These are phyloP conservation scores for Tylopilus subfusipes DNA, from an alignment of 768 basidiomycete genomes.

Conservation along the genomic window DNA sequence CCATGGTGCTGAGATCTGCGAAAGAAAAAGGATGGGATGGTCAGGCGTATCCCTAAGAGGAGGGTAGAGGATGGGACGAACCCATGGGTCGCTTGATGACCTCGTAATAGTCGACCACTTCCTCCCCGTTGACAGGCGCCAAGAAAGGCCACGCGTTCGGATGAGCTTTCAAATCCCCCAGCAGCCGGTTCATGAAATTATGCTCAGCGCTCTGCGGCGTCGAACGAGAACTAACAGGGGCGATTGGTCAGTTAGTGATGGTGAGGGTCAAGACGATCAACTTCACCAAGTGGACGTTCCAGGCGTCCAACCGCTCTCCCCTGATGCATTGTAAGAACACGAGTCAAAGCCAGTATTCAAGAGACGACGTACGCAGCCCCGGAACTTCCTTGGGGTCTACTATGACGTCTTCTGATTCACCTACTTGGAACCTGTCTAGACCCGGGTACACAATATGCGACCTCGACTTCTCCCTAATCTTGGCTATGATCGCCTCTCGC, in stretches of 20 bases:
- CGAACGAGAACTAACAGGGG: constrained; percentile 33
- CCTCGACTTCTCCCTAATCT: constrained; percentile 81
- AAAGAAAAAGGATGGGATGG: background rate
- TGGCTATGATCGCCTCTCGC: constrained; percentile 83
- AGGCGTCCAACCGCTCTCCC: constrained; percentile 90
- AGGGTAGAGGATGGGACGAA: constrained; percentile 35
- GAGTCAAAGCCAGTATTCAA: background rate
- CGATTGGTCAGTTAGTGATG: background rate
- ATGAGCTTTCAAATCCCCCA: constrained; percentile 76
- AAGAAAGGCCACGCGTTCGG: constrained; percentile 86
- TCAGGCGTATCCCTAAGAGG: background rate
- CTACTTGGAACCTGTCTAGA: constrained; percentile 67
- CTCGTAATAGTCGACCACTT: constrained; percentile 88
- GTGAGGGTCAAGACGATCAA: background rate
- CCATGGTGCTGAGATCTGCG: constrained; percentile 83
- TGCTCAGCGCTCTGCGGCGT: constrained; percentile 55
- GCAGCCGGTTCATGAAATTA: constrained; percentile 67
- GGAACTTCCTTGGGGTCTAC: constrained; percentile 81
- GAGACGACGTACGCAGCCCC: constrained; percentile 63
- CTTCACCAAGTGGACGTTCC: constrained; percentile 73
- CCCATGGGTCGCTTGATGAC: constrained; percentile 93
- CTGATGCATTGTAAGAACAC: constrained; percentile 37
- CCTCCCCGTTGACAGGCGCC: constrained; percentile 70
- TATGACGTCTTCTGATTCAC: constrained; percentile 45
- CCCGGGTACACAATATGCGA: constrained; percentile 87